Evolutionary conservation across 1,284 basidiomycete genomes (phyloP).

Genomic region (Tylopilus orsonianus): DNA sequence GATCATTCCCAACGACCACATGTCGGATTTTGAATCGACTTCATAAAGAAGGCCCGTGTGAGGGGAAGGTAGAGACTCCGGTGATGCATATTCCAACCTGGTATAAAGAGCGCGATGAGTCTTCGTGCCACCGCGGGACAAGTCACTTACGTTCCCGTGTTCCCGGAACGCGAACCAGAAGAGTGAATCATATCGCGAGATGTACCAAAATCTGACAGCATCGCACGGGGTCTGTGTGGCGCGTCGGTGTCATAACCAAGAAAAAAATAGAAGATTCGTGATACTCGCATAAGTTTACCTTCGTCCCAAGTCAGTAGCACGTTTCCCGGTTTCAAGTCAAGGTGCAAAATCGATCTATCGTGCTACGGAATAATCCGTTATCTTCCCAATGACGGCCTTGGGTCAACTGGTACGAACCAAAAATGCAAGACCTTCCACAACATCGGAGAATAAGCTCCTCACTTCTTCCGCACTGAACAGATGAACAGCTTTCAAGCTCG

Average conservation of each 20-base stretch:
- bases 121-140: not conserved
- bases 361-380: conserved; percentile 50
- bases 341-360: conserved; percentile 81
- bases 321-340: conserved; percentile 93
- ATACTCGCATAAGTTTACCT: conserved; percentile 70
- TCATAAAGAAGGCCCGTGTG: conserved; percentile 65
- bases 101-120: conserved; percentile 5
- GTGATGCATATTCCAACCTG: conserved; percentile 80
- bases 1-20: conserved; percentile 91
- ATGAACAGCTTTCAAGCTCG: conserved; percentile 69
- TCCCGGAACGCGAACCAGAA: conserved; percentile 72
- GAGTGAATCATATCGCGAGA: conserved; percentile 84
- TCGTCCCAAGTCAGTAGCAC: conserved; percentile 92
- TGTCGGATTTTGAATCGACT: conserved; percentile 85
- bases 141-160: conserved; percentile 86
- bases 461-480: conserved; percentile 81
- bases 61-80: conserved; percentile 79
- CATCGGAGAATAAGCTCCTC: conserved; percentile 71
- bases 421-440: conserved; percentile 78
- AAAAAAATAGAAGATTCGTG: not conserved
- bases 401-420: conserved; percentile 52
- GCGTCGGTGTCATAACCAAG: conserved; percentile 5
- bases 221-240: conserved; percentile 65
- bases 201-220: conserved; percentile 94
- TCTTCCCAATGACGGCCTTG: not conserved